Evolutionary conservation across 129 eudicot genomes (phyloP), one percentile per base, ranked within the genome.

Genomic region (Glebionis coronaria): DNA sequence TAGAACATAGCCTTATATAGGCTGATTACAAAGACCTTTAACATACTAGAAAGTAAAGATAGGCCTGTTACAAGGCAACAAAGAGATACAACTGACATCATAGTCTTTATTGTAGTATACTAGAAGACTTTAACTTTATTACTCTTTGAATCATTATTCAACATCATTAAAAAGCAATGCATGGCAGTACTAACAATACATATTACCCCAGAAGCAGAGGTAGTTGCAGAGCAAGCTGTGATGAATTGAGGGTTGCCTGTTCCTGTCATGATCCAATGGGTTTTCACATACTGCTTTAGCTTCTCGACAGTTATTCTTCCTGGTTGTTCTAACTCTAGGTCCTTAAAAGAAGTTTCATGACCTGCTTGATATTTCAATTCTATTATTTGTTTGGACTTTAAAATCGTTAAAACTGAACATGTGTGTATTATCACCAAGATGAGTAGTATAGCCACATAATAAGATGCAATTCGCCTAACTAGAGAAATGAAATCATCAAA

Each of bases 241-340:
- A 69, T 73, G 29, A 76, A 76, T 6, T 76, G 76, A 2, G 76
- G 76, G 76, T 53, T 61, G 25, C 76, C 50, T 69, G 21, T 31
- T 31, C 40, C 40, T 35, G 42, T 10, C 42, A 35, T 35, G 42
- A 76, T 66, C 70, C 80, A 76, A 11, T 76, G 68, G 38, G 53
- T 76, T n/a, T 23, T 69, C 44, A 69, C 65, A 15, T 42, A 20
- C 2, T 18, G n/a, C 53, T 40, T 69, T 23, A 69, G 40, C 12
- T 61, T 61, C 10, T 35, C 42, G 7, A 35, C 42, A 6, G 10
- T 35, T 35, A 35, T 1, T 35, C 10, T 35, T 35, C 42, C 42
- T 7, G 42, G 42, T 35, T 35, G 42, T 7, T 35, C 9, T 35
- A 35, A 1, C 42, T 7, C 10, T 35, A 7, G 42, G 12, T 45